A percentile compares a stretch with the other conserved stretches of the same genome.
These are phyloP conservation scores for Nakazawaea wickerhamii DNA, from an alignment of 805 yeast species.

Conservation along the genomic window DNA sequence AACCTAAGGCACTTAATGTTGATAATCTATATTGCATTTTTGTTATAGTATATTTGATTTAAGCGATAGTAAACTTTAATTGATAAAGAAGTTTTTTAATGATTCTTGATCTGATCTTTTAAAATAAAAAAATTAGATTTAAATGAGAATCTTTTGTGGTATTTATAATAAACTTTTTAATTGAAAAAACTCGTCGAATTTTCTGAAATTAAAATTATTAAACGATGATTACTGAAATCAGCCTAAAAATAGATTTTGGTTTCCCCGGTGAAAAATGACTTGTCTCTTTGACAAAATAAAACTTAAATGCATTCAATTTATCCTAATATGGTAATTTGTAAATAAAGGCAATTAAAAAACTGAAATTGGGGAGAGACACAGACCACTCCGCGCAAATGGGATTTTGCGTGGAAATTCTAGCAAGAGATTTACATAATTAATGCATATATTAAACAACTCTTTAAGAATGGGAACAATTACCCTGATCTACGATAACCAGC, in stretches of 20 bases:
- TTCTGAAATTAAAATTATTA: too few relatives aligned
- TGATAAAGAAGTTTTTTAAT: too few relatives aligned
- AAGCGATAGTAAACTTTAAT: not conserved
- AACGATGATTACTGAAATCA: too few relatives aligned
- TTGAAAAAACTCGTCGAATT: too few relatives aligned
- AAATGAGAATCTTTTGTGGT: too few relatives aligned
- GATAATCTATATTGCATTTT: conserved; percentile 40
- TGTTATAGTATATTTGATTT: conserved; percentile 9
- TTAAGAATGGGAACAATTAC: not conserved
- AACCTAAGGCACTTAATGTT: conserved; percentile 31
- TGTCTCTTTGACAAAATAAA: too few relatives aligned
- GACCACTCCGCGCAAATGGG: conserved; percentile 5
- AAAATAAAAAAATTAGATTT: too few relatives aligned
- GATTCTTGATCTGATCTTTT: too few relatives aligned
- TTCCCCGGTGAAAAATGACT: not conserved
- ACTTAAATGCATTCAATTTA: conserved; percentile 5
- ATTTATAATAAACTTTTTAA: too few relatives aligned
- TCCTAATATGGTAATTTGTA: conserved; percentile 18
- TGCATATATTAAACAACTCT: not conserved
- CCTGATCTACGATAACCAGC: conserved; percentile 7
- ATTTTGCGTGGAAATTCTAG: not conserved
- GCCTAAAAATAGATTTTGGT: conserved; percentile 11
- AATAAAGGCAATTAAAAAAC: conserved; percentile 18
- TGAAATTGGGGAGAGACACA: too few relatives aligned
- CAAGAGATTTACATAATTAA: not conserved